Percentiles rank a stretch among this genome's conserved stretches.
phyloP scores from a whole-genome alignment of 495 filamentous ascomycete species.

The Daldinia childiae region DNA sequence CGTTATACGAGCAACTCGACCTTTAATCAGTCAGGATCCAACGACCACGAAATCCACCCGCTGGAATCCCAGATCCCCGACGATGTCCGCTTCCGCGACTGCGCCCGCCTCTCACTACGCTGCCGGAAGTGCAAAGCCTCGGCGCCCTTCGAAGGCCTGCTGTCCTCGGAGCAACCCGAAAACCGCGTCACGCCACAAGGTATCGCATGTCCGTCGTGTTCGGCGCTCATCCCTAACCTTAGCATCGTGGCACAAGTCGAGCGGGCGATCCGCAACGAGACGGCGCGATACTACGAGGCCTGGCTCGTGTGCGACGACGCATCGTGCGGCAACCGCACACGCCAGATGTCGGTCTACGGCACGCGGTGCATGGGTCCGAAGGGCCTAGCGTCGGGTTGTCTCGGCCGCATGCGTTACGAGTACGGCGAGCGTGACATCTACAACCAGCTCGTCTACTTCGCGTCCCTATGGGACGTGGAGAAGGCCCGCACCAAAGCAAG shows the following conservation, averaged over 20 bases:
- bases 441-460: slow-evolving; percentile 92
- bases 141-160: slow-evolving; percentile 79
- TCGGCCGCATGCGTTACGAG: slow-evolving; percentile 90
- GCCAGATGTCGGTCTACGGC: slow-evolving; percentile 92
- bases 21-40: slow-evolving; percentile 56
- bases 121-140: slow-evolving; percentile 81
- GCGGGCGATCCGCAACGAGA: slow-evolving; percentile 77
- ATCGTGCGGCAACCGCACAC: slow-evolving; percentile 84
- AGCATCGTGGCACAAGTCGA: slow-evolving; percentile 88
- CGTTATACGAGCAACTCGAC: slow-evolving; percentile 79
- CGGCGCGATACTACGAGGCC: slow-evolving; percentile 87
- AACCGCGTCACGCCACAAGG: slow-evolving; percentile 75
- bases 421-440: slow-evolving; percentile 88
- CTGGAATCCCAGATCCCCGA: slow-evolving; percentile 95
- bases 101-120: slow-evolving; percentile 75
- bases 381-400: slow-evolving; percentile 81
- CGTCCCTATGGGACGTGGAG: slow-evolving; percentile 87
- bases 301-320: slow-evolving; percentile 92
- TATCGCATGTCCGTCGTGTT: slow-evolving; percentile 71
- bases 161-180: slow-evolving; percentile 32
- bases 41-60: slow-evolving; percentile 77
- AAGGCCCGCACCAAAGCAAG: slow-evolving; percentile 68
- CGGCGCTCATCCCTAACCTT: slow-evolving; percentile 70
- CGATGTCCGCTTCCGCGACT: slow-evolving; percentile 80
- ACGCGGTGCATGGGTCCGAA: slow-evolving; percentile 86